Conservation (phyloP, 192 early-diverging fungal genomes). For the Backusella tuberculispora region DNA sequence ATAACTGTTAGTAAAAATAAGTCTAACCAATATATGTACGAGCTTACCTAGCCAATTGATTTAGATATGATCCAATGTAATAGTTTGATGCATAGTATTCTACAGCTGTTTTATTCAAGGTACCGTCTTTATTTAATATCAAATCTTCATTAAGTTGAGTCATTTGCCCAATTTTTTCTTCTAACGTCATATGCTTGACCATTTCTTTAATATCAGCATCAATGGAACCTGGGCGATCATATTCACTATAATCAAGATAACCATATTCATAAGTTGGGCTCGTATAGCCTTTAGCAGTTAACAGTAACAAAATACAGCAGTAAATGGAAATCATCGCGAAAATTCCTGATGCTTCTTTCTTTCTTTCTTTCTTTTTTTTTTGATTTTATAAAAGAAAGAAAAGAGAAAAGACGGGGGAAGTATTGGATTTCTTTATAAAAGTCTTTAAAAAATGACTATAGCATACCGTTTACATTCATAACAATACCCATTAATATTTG, state of each 20-base stretch:
- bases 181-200: conserved; percentile 48
- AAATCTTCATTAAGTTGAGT: conserved; percentile 64
- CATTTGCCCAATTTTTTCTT: conserved; percentile 71
- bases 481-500: background rate
- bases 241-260: conserved; percentile 1
- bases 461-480: conserved; percentile 2
- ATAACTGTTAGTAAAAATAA: conserved; percentile 46
- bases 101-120: conserved; percentile 53
- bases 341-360: background rate
- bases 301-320: background rate
- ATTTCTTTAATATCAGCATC: conserved; percentile 55
- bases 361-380: background rate
- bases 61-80: conserved; percentile 65
- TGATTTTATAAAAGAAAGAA: background rate
- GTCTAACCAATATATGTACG: conserved; percentile 48
- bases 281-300: background rate
- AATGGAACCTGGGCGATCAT: conserved; percentile 33
- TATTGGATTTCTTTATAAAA: background rate
- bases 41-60: conserved; percentile 60
- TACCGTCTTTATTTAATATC: conserved; percentile 56
- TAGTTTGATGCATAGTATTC: conserved; percentile 59
- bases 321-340: background rate
- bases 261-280: background rate
- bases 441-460: conserved; percentile 2
- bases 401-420: background rate